phyloP scores from a whole-genome alignment of 768 basidiomycete genomes.

The Ephemerocybe angulata region DNA sequence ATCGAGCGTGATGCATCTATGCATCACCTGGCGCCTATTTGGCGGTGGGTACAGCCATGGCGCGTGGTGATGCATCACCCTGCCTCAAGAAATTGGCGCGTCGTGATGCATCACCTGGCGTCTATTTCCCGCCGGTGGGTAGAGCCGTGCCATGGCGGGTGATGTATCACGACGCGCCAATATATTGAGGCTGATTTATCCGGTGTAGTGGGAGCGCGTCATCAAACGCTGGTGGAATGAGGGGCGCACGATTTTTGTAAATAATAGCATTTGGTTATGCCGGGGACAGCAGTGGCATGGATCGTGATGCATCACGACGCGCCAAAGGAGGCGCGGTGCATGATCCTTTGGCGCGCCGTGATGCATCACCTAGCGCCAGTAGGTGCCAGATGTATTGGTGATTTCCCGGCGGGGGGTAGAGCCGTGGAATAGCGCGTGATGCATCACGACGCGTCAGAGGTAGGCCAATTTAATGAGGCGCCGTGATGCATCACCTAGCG shows the following conservation, averaged over 20 bases:
- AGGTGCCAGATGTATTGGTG: too few species aligned
- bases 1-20: background rate
- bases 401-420: too few species aligned
- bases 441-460: too few species aligned
- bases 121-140: background rate
- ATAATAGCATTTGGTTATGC: too few species aligned
- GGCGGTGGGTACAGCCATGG: too few species aligned
- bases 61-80: background rate
- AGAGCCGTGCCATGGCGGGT: background rate
- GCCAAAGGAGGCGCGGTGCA: background rate
- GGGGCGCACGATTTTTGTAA: too few species aligned
- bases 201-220: too few species aligned
- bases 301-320: background rate
- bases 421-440: too few species aligned
- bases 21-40: background rate
- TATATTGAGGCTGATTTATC: background rate
- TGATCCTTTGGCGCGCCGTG: background rate
- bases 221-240: too few species aligned
- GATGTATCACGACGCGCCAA: background rate
- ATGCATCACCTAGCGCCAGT: background rate
- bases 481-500: too few species aligned
- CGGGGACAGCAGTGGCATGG: too few species aligned
- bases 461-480: too few species aligned
- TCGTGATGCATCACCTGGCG: background rate
- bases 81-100: background rate